phyloP scores from a whole-genome alignment of 2,329 filamentous ascomycete genomes.

The Verticillium dahliae region DNA sequence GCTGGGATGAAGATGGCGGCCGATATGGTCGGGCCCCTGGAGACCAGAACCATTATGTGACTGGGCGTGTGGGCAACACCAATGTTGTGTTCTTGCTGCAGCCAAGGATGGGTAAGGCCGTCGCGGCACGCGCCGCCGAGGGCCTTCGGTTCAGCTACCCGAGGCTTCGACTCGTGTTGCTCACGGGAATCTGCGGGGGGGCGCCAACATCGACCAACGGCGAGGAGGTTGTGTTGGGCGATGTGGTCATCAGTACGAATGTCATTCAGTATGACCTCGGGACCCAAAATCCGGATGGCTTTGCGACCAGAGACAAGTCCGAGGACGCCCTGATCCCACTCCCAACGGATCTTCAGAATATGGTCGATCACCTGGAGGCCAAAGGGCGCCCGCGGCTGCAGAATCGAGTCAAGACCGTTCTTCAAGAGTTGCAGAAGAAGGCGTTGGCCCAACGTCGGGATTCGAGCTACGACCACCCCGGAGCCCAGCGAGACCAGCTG shows the following conservation, averaged over 20 bases:
- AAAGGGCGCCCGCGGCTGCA: neutral
- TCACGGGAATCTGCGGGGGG: slow-evolving; percentile 34
- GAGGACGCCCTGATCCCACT: slow-evolving; percentile 14
- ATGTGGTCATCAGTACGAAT: slow-evolving; percentile 23
- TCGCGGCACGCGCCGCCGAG: slow-evolving; percentile 16
- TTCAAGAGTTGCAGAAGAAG: neutral
- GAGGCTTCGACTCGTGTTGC: slow-evolving; percentile 22
- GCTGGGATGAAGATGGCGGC: slow-evolving; percentile 16
- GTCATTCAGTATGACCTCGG: slow-evolving; percentile 22
- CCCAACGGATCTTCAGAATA: neutral
- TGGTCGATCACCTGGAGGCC: neutral
- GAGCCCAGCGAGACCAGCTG: slow-evolving; percentile 18
- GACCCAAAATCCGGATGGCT: slow-evolving; percentile 15
- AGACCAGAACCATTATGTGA: slow-evolving; percentile 21
- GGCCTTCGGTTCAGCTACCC: slow-evolving; percentile 25
- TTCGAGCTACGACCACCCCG: slow-evolving; percentile 18
- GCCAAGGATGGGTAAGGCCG: slow-evolving; percentile 20
- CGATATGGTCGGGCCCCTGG: slow-evolving; percentile 14
- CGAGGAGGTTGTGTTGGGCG: slow-evolving; percentile 17
- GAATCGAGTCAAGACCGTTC: neutral
- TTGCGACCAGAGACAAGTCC: slow-evolving; percentile 16
- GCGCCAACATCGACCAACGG: slow-evolving; percentile 14
- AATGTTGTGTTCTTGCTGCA: slow-evolving; percentile 20
- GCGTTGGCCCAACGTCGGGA: slow-evolving; percentile 4
- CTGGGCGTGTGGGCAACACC: slow-evolving; percentile 17